Percentiles rank a stretch among this genome's conserved stretches.
phyloP scores from a whole-genome alignment of 176 grass and related monocot species.

The Rhynchospora breviuscula region DNA sequence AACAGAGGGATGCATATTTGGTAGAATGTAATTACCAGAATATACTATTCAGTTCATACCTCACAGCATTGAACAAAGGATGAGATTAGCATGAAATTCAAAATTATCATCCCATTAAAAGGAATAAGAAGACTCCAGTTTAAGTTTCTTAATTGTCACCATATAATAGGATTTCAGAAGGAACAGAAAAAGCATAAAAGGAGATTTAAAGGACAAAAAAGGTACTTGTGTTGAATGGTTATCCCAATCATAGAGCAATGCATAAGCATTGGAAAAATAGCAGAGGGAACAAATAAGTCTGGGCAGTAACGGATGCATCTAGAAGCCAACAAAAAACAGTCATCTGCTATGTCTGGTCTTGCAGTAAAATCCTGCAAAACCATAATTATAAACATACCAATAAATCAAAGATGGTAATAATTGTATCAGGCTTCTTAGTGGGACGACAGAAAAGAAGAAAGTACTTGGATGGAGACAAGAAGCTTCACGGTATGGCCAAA shows the following conservation, averaged over 20 bases:
- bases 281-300: slow-evolving; percentile 70
- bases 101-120: neutral
- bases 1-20: neutral
- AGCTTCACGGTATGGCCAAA: slow-evolving; percentile 78
- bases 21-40: neutral
- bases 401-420: slow-evolving; percentile 4
- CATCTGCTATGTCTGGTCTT: slow-evolving; percentile 97
- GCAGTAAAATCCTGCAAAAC: slow-evolving; percentile 87
- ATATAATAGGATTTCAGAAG: neutral
- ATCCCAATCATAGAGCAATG: slow-evolving; percentile 90
- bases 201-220: neutral
- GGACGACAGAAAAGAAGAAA: slow-evolving; percentile 11
- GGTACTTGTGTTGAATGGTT: slow-evolving; percentile 93
- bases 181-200: neutral
- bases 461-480: slow-evolving; percentile 81
- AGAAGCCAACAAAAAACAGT: slow-evolving; percentile 91
- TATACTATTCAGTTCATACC: neutral
- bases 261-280: slow-evolving; percentile 72
- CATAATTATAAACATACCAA: slow-evolving; percentile 17
- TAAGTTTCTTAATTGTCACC: neutral
- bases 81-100: neutral
- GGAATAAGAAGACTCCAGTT: neutral
- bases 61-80: neutral
- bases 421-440: neutral
- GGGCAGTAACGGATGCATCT: slow-evolving; percentile 97